Evolutionary conservation across 2,329 filamentous ascomycete genomes (phyloP).

Genomic region (Colletotrichum brevisporum): DNA sequence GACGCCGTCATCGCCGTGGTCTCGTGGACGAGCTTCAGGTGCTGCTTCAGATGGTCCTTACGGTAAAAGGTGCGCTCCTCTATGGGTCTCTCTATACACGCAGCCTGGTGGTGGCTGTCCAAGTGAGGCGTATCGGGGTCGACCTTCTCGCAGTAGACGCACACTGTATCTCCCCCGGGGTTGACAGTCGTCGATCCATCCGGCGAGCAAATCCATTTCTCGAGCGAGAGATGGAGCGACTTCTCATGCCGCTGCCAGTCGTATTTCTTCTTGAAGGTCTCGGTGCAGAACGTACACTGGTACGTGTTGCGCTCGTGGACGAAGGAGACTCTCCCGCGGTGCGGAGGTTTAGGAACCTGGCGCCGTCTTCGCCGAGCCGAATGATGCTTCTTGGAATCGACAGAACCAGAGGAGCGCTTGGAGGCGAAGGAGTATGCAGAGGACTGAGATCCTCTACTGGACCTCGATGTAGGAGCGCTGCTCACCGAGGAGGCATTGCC

Average conservation of each 20-base stretch:
- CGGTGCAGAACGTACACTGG: constrained; percentile 64
- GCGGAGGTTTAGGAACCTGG: constrained; percentile 1
- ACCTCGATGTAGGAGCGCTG: constrained; percentile 33
- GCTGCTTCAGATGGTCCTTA: constrained; percentile 61
- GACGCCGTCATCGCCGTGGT: constrained; percentile 58
- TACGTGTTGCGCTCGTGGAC: constrained; percentile 41
- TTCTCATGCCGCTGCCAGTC: constrained; percentile 67
- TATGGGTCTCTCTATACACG: constrained; percentile 65
- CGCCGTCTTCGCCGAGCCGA: constrained; percentile 22
- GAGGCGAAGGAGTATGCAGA: constrained; percentile 51
- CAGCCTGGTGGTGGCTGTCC: constrained; percentile 53
- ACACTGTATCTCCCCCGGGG: constrained; percentile 56
- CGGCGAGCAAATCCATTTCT: constrained; percentile 61
- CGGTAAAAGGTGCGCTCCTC: constrained; percentile 60
- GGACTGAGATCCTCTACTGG: constrained; percentile 29
- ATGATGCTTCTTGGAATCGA: neutral
- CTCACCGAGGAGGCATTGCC: constrained; percentile 32
- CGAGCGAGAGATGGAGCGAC: constrained; percentile 60
- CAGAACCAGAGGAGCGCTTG: constrained; percentile 37
- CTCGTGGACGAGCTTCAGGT: constrained; percentile 58
- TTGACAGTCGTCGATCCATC: constrained; percentile 53
- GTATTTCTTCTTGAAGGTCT: constrained; percentile 60
- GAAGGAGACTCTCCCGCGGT: constrained; percentile 4
- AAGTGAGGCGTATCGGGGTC: constrained; percentile 52
- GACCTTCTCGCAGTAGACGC: constrained; percentile 54